Base-by-base conservation (phyloP, 148 eudicot genomes). In the Chenopodium album region DNA sequence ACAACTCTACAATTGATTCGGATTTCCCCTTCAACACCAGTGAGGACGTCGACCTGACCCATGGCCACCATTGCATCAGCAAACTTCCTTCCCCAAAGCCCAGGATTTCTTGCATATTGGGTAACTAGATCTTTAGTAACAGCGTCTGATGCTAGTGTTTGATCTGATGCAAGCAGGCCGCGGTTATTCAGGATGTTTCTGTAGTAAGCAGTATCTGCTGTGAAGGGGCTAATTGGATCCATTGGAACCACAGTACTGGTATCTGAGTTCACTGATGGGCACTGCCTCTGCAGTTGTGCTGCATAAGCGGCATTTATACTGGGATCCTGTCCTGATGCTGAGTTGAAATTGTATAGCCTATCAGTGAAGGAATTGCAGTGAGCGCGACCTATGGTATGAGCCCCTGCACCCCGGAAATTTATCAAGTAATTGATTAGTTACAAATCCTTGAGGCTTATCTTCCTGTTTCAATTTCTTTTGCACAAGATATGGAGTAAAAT, bases 341-440 rank as follows among this genome's bases (percentile, higher is more conserved):
- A 0, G 77, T 50, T 90, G 91, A 85, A 95, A 70, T 68, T 85
- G 81, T 88, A 92, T 9, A 95, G 84, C 76, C 98, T 87, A 78
- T 78, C 74, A 44, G 76, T 85, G 81, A 95, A 83, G 54, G 92
- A 87, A 8, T 92, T 79, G 87, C 98, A 94, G 81, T 94, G 97
- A 48, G 98, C 79, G 7, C 95, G 87, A 9, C 97, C 98, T 37
- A 93, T 87, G 67, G 97, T 93, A 82, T 94, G 98, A 44, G 95
- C 94, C 67, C 98, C 98, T 94, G 88, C 64, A 37, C n/a, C 60
- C 71, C 71, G 71, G 47, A 70, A 69, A 4, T 47, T 28, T 34
- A 9, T 22, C 34, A 63, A 50, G n/a, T 48, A 22, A 70, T 9
- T 48, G 13, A 29, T 29, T 32, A 71, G 62, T 26, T 59, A 29